Base-by-base conservation (phyloP, 106 monocot species). In the Allium sativum region DNA sequence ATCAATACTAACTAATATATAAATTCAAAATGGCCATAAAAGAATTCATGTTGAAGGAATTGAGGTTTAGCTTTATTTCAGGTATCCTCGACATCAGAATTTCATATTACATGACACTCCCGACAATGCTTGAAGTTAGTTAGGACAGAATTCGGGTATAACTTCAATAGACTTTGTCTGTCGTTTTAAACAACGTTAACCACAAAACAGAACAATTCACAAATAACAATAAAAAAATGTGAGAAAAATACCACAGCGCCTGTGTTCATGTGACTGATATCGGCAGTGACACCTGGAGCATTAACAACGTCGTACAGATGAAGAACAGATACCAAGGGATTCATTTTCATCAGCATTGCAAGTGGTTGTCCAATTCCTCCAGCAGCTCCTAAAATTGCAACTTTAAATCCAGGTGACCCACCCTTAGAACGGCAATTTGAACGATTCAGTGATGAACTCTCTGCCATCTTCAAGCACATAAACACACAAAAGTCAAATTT, bases 221-320 rank as follows among this genome's bases (percentile, higher is more conserved):
- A 31, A 31, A 31, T 20, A 41, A 17, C 40, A 1, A 59, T 7
- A 7, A 31, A 7, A 7, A 18, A 21, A 62, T 19, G 21, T 47
- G 21, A 62, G 6, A 41, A 13, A 53, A 66, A 55, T 62, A 71
- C 71, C 71, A 71, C 71, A 12, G 71, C 71, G 47, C 62, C 44
- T 9, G 71, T 71, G 71, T 71, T 55, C 71, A 71, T 71, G 52
- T 71, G 71, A 55, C 71, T 71, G 44, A 71, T 47, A 55, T 71
- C 71, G 21, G 71, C 71, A 62, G 71, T 63, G 45, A 71, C 71
- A 44, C 71, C 71, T 13, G 71, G 71, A 3, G 71, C 54, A 44
- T 71, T 71, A 43, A 71, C 71, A 55, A 71, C 71, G 55, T 71
- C 71, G 44, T 71, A 71, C 0, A 71, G 71, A 71, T 71, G 61